These are phyloP conservation scores for Magnolia changhungtana DNA, from an alignment of 164 flowering plant genomes.

Conservation along the genomic window DNA sequence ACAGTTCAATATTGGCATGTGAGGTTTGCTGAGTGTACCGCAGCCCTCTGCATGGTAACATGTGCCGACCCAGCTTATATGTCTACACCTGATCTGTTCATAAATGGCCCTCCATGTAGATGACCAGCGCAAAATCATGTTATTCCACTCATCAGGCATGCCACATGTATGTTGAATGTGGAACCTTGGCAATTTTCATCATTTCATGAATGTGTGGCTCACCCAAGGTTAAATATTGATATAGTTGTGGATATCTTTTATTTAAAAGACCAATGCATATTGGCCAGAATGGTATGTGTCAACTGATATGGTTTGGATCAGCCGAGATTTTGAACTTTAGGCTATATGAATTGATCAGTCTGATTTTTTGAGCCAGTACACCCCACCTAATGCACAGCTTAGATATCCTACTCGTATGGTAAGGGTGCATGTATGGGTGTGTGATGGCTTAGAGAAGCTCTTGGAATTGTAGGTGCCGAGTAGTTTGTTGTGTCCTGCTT, in stretches of 20 bases:
- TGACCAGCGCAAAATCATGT: neutral
- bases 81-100: neutral
- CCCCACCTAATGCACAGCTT: neutral
- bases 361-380: neutral
- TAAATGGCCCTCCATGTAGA: too few species aligned
- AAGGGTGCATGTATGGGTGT: neutral
- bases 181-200: too few species aligned
- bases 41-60: neutral
- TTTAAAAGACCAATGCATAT: too few species aligned
- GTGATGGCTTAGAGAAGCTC: neutral
- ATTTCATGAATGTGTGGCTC: too few species aligned
- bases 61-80: neutral
- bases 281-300: too few species aligned
- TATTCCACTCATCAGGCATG: neutral
- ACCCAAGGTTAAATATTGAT: too few species aligned
- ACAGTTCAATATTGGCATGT: neutral
- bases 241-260: too few species aligned
- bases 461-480: neutral
- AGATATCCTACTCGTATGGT: neutral
- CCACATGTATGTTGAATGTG: neutral
- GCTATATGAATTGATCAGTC: neutral
- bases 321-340: neutral
- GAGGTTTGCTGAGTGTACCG: neutral
- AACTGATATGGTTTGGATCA: neutral
- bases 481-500: conserved; percentile 6